Evolutionary conservation across 208 protist genomes (phyloP), one percentile per base, ranked within the genome.

Genomic region (Novymonas esmeraldas): DNA sequence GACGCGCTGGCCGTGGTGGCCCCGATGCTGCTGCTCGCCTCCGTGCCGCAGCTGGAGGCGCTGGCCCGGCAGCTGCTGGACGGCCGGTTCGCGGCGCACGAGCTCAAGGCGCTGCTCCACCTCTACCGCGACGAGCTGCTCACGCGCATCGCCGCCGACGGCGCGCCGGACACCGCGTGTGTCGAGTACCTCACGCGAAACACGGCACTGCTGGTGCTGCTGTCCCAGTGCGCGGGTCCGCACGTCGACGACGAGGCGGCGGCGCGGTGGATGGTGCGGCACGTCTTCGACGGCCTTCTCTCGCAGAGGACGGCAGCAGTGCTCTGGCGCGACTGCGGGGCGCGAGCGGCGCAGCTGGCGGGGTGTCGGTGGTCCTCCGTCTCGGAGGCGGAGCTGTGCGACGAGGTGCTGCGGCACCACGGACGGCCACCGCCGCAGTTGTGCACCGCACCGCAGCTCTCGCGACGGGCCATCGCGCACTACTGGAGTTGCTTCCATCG

Each of bases 401-500:
- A 55, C 14, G 74, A 49, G n/a, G 61, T 90, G 56, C 22, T 74
- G 64, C 46, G 28, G 14, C 31, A 46, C 29, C 39, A 58, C 28
- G 82, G 84, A 41, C 64, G 28, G 34, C 70, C 76, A 7, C 88
- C 88, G 28, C 10, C 38, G 2, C 63, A 49, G 7, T 66, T 91
- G 29, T 16, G 39, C 59, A 88, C 82, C 9, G 80, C 82, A 10
- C 84, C 88, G n/a, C 61, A 75, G 6, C 34, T 81, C 7, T 73
- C 73, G 28, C 57, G 59, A 10, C 29, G 41, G 1, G 73, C 64
- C 5, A 88, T 94, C 59, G 73, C 77, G 0, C 73, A 78, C 44
- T 94, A 94, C 66, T 94, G 88, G 88, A 78, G 74, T 33, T 67
- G 78, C 49, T 91, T 79, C 44, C 79, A 84, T 58, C 67, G 56